A percentile compares a stretch with the other conserved stretches of the same genome.
phyloP scores from a whole-genome alignment of 169 alveolate genomes.

The Cryptosporidium baileyi region DNA sequence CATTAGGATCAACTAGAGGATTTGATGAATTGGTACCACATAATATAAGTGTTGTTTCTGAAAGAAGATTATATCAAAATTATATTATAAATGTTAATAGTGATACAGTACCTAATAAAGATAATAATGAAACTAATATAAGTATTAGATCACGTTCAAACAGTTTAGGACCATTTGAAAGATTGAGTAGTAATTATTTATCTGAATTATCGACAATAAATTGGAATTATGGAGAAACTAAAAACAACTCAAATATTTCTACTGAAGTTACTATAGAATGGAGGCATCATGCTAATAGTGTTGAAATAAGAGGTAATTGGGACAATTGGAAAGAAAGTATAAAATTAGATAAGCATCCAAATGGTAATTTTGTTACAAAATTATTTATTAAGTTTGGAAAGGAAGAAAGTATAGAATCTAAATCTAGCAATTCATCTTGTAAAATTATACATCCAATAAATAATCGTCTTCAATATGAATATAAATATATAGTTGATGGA shows the following conservation, averaged over 20 bases:
- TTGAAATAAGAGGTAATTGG: slow-evolving; percentile 83
- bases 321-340: slow-evolving; percentile 83
- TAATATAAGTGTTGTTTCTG: slow-evolving; percentile 86
- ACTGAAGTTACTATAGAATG: slow-evolving; percentile 48
- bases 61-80: slow-evolving; percentile 81
- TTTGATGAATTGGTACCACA: slow-evolving; percentile 86
- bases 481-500: slow-evolving; percentile 85
- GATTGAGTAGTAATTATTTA: slow-evolving; percentile 20
- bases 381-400: slow-evolving; percentile 35
- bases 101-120: background rate
- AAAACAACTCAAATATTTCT: slow-evolving; percentile 9
- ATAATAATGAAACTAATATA: background rate
- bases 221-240: background rate
- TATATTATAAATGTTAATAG: slow-evolving; percentile 66
- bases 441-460: slow-evolving; percentile 38
- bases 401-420: background rate
- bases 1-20: slow-evolving; percentile 91
- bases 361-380: slow-evolving; percentile 35
- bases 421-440: background rate
- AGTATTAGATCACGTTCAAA: slow-evolving; percentile 58
- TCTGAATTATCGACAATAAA: slow-evolving; percentile 26
- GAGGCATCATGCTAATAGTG: slow-evolving; percentile 73
- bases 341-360: slow-evolving; percentile 70
- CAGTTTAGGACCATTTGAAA: slow-evolving; percentile 59
- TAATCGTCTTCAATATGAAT: slow-evolving; percentile 73